Base-by-base conservation (phyloP, 208 protist genomes). In the Leishmania turanica region DNA sequence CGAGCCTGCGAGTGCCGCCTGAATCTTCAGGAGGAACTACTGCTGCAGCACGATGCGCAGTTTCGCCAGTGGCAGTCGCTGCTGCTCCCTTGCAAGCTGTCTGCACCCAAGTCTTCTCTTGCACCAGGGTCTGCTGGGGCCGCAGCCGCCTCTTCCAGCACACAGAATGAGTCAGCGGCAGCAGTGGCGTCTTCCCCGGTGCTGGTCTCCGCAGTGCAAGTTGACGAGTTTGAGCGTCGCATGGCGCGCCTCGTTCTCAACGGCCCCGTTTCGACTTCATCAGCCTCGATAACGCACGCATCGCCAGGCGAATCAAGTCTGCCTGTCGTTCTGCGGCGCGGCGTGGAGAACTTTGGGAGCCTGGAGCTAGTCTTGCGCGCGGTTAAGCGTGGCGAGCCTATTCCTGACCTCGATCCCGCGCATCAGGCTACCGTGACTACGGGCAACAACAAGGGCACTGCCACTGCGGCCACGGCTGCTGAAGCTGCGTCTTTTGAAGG, bases 261-360 rank as follows among this genome's bases (percentile, higher is more conserved):
- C 75, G 79, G 90, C 40, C 31, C 40, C 37, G 19, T 34, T 27
- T 7, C 74, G 21, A 66, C 51, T 27, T 73, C 45, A 73, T 73
- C 27, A 27, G 69, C 24, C 6, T 7, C 40, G 69, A 53, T 11
- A n/a, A 47, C 19, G 7, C 37, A 51, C 47, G 37, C 34, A 47
- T 3, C 74, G 5, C 3, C 74, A 11, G 74, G 54, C 3, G 54
- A 42, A 42, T 65, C 54, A 9, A 42, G 66, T 13, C 68, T 96
- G 21, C 87, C 93, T 31, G 9, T 92, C 31, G 86, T 95, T 34
- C 78, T 96, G 27, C 84, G 90, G 24, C 81, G 90, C 34, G 93
- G 93, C 13, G 84, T 93, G n/a, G 89, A 81, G 9, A 90, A 89
- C 84, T 95, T 96, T 76, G 84, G 84, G 8, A 82, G 77, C 19